These are phyloP conservation scores for Adansonia madagascariensis DNA, from an alignment of 441 rosid species.

Conservation along the genomic window DNA sequence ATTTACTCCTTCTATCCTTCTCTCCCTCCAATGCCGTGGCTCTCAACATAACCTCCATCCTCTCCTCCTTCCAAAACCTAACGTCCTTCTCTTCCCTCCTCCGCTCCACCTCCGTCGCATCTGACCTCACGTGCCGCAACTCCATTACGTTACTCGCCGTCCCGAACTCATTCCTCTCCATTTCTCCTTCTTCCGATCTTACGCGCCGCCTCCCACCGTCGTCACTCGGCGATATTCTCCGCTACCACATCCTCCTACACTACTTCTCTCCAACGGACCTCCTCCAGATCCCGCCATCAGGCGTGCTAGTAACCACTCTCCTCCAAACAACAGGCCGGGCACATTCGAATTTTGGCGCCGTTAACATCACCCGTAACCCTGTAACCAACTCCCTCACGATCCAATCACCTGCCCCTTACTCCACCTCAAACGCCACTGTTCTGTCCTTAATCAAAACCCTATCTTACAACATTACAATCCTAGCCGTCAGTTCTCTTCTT, in stretches of 20 bases:
- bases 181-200: slow-evolving; percentile 49
- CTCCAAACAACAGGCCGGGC: slow-evolving; percentile 81
- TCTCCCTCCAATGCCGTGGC: slow-evolving; percentile 34
- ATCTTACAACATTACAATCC: slow-evolving; percentile 69
- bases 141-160: slow-evolving; percentile 80
- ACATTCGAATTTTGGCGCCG: slow-evolving; percentile 63
- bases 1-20: slow-evolving; percentile 45
- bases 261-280: slow-evolving; percentile 68
- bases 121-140: slow-evolving; percentile 60
- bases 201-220: slow-evolving; percentile 71
- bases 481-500: slow-evolving; percentile 62
- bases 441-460: slow-evolving; percentile 54
- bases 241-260: slow-evolving; percentile 80
- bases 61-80: slow-evolving; percentile 69
- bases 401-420: slow-evolving; percentile 53
- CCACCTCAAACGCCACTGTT: slow-evolving; percentile 60
- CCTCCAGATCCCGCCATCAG: slow-evolving; percentile 60
- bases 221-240: slow-evolving; percentile 78
- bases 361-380: slow-evolving; percentile 68
- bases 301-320: slow-evolving; percentile 65
- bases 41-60: slow-evolving; percentile 62
- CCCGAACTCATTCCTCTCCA: slow-evolving; percentile 64
- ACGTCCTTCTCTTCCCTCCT: slow-evolving; percentile 74
- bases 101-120: slow-evolving; percentile 50
- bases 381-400: slow-evolving; percentile 48